These are phyloP conservation scores for Trichophyton simii DNA, from an alignment of 2,329 filamentous ascomycete genomes.

Conservation along the genomic window DNA sequence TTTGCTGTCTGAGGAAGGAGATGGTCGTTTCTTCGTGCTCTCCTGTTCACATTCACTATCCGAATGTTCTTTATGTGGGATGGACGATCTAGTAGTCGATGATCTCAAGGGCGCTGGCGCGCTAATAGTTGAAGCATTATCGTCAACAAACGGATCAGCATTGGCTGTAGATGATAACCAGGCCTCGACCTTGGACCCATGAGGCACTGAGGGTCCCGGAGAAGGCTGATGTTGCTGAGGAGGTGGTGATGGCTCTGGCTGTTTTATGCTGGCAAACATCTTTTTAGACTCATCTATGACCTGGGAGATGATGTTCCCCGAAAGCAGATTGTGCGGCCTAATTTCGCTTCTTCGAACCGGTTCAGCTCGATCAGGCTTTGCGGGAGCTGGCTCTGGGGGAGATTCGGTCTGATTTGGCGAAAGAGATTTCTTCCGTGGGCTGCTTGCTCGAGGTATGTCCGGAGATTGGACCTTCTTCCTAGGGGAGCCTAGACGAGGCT, in stretches of 20 bases:
- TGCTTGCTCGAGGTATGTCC: not conserved
- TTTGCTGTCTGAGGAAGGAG: not conserved
- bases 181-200: slow-evolving; percentile 46
- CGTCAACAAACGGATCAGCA: slow-evolving; percentile 44
- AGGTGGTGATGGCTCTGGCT: slow-evolving; percentile 14
- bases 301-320: slow-evolving; percentile 32
- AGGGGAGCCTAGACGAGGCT: not conserved
- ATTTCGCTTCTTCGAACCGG: not conserved
- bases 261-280: slow-evolving; percentile 32
- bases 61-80: not conserved
- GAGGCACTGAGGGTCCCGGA: slow-evolving; percentile 20
- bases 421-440: not conserved
- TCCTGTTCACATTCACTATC: not conserved
- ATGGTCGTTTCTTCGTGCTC: not conserved
- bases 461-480: not conserved
- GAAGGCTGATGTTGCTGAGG: slow-evolving; percentile 25
- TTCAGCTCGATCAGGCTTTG: not conserved
- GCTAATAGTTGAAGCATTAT: slow-evolving; percentile 17
- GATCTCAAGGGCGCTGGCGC: slow-evolving; percentile 9
- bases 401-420: not conserved
- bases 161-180: slow-evolving; percentile 49
- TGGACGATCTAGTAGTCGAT: not conserved
- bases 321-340: not conserved
- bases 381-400: not conserved
- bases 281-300: slow-evolving; percentile 35